Evolutionary conservation across 2,329 filamentous ascomycete genomes (phyloP), one percentile per base, ranked within the genome.

Genomic region (Cladophialophora bantiana): DNA sequence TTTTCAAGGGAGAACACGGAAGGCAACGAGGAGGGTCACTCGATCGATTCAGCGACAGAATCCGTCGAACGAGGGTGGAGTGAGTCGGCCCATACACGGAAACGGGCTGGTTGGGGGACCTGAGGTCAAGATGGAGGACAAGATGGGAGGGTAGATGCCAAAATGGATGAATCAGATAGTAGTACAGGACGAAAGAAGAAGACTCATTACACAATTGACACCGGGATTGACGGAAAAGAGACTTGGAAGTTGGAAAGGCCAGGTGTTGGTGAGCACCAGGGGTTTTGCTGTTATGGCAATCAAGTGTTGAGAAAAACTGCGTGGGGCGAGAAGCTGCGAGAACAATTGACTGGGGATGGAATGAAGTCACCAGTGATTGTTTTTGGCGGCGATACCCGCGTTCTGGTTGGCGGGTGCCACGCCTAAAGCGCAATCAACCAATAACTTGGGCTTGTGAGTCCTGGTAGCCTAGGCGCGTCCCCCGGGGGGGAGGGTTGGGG

Each of bases 321-420:
- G 45, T 50, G 45, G 45, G 45, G 45, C 26, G 45, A 50, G 45
- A 50, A 50, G 45, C 45, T 50, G 20, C 45, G 45, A 50, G 45
- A 50, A 48, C 10, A 26, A 12, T 10, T 4, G 45, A 31, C 45
- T 50, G 45, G 45, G 45, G 18, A 26, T 31, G 45, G 6, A 50
- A 50, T 50, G 45, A 50, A 50, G 45, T 50, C 45, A 50, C 45
- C 12, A 20, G 20, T 50, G 45, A 18, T 50, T 50, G 45, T 50
- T 50, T 50, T 50, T 26, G 45, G 20, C 45, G 20, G 26, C 9
- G 45, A 50, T 50, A 20, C 45, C 45, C 26, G 13, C 3, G 26
- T 31, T 50, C 18, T 50, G 45, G 45, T 50, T 50, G 45, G 45
- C 5, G 9, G 45, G 18, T 20, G 18, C 9, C 18, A 10, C 4